These are phyloP conservation scores for Mucor piriformis DNA, from an alignment of 371 early-diverging fungal genomes.

Conservation along the genomic window DNA sequence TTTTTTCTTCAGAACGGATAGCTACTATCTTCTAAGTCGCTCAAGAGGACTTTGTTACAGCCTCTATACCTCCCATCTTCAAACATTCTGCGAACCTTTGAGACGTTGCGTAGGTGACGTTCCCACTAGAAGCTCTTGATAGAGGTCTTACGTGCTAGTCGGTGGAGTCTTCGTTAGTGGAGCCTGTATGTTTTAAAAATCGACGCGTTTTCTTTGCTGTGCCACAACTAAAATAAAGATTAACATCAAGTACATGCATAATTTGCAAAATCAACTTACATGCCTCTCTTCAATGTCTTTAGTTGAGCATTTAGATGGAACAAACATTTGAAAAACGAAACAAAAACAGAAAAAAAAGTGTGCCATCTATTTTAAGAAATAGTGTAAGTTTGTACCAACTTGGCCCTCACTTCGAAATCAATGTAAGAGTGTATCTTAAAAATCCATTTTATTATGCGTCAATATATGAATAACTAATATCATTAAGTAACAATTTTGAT, in stretches of 20 bases:
- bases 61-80: conserved; percentile 8
- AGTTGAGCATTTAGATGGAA: no score
- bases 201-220: not conserved
- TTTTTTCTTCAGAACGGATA: no score
- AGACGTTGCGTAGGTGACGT: conserved; percentile 10
- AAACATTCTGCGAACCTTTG: conserved; percentile 12
- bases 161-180: conserved; percentile 6
- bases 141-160: conserved; percentile 5
- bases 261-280: conserved; percentile 5
- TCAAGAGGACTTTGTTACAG: no score
- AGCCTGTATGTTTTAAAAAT: conserved; percentile 8
- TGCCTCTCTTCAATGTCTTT: conserved; percentile 5
- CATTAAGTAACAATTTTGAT: conserved; percentile 14
- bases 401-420: conserved; percentile 9
- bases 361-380: not conserved
- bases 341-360: conserved; percentile 2
- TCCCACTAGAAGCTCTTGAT: conserved; percentile 13
- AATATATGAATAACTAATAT: conserved; percentile 5
- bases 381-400: not conserved
- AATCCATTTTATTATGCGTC: conserved; percentile 12
- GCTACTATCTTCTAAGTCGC: no score
- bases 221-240: conserved; percentile 7
- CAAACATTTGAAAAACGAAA: no score
- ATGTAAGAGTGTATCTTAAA: conserved; percentile 4
- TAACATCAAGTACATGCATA: conserved; percentile 7